These are phyloP conservation scores for Suillus cothurnatus DNA, from an alignment of 768 basidiomycete genomes.

Conservation along the genomic window DNA sequence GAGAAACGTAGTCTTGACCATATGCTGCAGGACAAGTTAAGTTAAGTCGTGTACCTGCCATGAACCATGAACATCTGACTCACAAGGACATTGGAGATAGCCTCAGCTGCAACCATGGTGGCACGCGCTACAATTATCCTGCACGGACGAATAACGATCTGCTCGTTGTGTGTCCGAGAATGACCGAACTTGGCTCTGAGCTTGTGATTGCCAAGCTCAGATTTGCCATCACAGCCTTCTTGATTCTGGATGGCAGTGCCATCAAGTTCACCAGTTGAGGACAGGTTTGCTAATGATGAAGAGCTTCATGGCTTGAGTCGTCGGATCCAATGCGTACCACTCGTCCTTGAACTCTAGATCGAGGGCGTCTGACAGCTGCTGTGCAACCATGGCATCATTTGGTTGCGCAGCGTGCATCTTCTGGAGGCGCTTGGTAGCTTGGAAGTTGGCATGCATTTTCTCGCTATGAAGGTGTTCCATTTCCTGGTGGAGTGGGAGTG, in stretches of 20 bases:
- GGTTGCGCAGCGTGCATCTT: slow-evolving; percentile 15
- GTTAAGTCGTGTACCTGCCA: not conserved
- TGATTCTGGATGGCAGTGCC: not conserved
- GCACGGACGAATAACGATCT: slow-evolving; percentile 35
- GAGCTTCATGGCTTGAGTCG: not conserved
- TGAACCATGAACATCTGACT: slow-evolving; percentile 17
- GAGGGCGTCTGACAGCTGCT: not conserved
- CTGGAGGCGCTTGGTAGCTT: slow-evolving; percentile 28
- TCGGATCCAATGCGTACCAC: not conserved
- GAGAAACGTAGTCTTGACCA: not conserved
- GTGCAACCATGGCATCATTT: not conserved
- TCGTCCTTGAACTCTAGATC: not conserved
- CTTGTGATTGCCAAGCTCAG: slow-evolving; percentile 21
- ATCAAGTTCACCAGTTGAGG: not conserved
- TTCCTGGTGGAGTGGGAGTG: slow-evolving; percentile 19
- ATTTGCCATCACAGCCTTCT: not conserved
- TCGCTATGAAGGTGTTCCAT: not conserved
- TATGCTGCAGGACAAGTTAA: not conserved
- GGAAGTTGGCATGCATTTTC: slow-evolving; percentile 20
- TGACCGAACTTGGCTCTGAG: slow-evolving; percentile 32
- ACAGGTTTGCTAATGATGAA: not conserved
- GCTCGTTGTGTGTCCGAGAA: slow-evolving; percentile 37
- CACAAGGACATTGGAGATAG: slow-evolving; percentile 21
- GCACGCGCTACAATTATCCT: slow-evolving; percentile 34
- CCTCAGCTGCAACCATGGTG: slow-evolving; percentile 24